A percentile compares a stretch with the other conserved stretches of the same genome.
Evolutionary conservation across 2,329 filamentous ascomycete species (phyloP).

Genomic region (Plenodomus tracheiphilus): DNA sequence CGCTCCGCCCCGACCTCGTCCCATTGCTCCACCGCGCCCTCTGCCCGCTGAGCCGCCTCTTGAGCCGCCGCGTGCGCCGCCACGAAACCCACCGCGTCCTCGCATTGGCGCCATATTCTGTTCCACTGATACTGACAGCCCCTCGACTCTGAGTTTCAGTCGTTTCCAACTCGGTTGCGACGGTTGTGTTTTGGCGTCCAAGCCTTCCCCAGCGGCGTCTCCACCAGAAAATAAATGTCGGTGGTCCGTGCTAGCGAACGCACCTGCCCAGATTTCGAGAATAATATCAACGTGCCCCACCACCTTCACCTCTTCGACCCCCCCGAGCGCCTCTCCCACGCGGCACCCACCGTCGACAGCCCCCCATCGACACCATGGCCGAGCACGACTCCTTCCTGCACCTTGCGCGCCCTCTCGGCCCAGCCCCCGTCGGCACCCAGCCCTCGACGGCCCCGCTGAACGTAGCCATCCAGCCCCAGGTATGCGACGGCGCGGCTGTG

Average conservation of each 20-base stretch:
- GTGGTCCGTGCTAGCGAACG: conserved; percentile 36
- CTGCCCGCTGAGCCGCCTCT: conserved; percentile 25
- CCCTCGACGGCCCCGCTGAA: conserved; percentile 87
- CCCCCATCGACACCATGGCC: conserved; percentile 71
- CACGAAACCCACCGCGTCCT: conserved; percentile 12
- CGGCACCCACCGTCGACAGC: conserved; percentile 8
- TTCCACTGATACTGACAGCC: background rate
- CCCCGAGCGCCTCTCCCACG: conserved; percentile 14
- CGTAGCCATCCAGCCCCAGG: conserved; percentile 94
- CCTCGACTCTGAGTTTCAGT: background rate
- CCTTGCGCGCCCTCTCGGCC: conserved; percentile 87
- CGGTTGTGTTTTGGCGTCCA: conserved; percentile 1
- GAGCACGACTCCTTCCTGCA: conserved; percentile 87
- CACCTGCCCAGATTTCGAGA: conserved; percentile 38
- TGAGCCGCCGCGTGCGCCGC: background rate
- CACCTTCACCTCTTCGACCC: conserved; percentile 19
- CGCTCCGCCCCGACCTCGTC: conserved; percentile 9
- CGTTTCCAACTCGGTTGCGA: conserved; percentile 28
- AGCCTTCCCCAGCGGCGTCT: conserved; percentile 2
- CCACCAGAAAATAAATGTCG: conserved; percentile 21
- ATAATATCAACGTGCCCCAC: conserved; percentile 35
- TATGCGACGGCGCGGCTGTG: conserved; percentile 50
- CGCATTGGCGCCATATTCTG: conserved; percentile 17
- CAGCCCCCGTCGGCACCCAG: conserved; percentile 75
- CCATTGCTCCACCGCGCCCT: conserved; percentile 5